These are phyloP conservation scores for Pulveroboletus ravenelii DNA, from an alignment of 768 basidiomycete species.

Conservation along the genomic window DNA sequence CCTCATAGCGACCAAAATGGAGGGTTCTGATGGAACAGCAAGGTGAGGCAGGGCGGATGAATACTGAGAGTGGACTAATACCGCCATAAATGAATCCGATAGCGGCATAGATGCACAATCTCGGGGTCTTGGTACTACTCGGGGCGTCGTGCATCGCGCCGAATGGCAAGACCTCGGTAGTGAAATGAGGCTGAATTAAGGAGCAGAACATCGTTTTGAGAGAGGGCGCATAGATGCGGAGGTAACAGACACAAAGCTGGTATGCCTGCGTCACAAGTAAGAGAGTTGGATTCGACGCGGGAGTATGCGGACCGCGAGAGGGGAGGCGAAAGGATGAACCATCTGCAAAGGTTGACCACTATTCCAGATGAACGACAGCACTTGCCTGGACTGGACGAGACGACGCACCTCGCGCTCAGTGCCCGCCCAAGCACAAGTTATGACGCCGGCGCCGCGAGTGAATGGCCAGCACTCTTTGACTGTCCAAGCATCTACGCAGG, in stretches of 20 bases:
- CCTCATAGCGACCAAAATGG: conserved; percentile 60
- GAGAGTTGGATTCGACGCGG: conserved; percentile 50
- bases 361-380: conserved; percentile 1
- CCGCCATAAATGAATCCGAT: conserved; percentile 61
- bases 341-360: conserved; percentile 52
- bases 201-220: conserved; percentile 48
- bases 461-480: conserved; percentile 55
- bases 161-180: conserved; percentile 31
- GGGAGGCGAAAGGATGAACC: conserved; percentile 54
- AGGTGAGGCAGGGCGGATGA: not conserved
- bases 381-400: not conserved
- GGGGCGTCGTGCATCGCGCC: conserved; percentile 29
- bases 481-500: conserved; percentile 58
- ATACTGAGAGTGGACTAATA: conserved; percentile 10
- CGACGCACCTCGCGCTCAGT: conserved; percentile 52
- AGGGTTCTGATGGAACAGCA: conserved; percentile 38
- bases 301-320: conserved; percentile 51
- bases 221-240: conserved; percentile 41
- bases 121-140: conserved; percentile 36
- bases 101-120: conserved; percentile 52
- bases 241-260: conserved; percentile 49
- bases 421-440: conserved; percentile 61
- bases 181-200: conserved; percentile 38
- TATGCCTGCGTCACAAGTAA: conserved; percentile 64
- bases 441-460: conserved; percentile 48